A percentile compares a stretch with the other conserved stretches of the same genome.
These are phyloP conservation scores for Geotrichum cucujoidarum DNA, from an alignment of 1,139 yeast species.

Conservation along the genomic window DNA sequence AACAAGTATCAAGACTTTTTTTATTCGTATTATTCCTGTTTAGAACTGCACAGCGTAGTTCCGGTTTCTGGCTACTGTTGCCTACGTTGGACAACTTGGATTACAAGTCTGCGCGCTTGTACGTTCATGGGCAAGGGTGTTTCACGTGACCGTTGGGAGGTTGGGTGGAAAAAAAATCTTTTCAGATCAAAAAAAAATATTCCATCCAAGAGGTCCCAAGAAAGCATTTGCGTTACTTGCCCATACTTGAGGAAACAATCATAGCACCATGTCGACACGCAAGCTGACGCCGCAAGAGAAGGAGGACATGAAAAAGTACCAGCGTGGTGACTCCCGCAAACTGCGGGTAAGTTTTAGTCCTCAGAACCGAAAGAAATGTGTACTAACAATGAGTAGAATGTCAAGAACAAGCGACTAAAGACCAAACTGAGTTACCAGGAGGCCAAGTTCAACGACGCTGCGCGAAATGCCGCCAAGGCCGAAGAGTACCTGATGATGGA, in stretches of 20 bases:
- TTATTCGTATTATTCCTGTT: too few relatives aligned
- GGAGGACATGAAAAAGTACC: slow-evolving; percentile 13
- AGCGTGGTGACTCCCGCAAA: slow-evolving; percentile 14
- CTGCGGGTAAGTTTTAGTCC: slow-evolving; percentile 11
- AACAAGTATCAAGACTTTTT: too few relatives aligned
- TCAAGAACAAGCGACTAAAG: slow-evolving; percentile 57
- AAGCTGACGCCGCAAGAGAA: slow-evolving; percentile 7
- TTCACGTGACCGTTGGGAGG: slow-evolving; percentile 1
- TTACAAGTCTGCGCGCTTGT: not conserved
- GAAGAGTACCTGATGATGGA: slow-evolving; percentile 84
- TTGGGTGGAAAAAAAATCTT: not conserved
- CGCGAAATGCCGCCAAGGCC: slow-evolving; percentile 65
- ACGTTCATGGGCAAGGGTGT: not conserved
- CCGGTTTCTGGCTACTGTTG: too few relatives aligned
- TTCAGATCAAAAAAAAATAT: slow-evolving; percentile 1
- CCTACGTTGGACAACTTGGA: too few relatives aligned
- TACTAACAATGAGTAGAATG: slow-evolving; percentile 13
- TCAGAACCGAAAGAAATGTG: not conserved
- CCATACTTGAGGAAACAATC: not conserved
- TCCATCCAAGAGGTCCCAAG: too few relatives aligned
- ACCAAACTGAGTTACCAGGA: slow-evolving; percentile 65
- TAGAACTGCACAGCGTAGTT: too few relatives aligned
- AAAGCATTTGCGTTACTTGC: not conserved
- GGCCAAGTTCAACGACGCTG: slow-evolving; percentile 69
- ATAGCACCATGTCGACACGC: slow-evolving; percentile 15